Conservation (phyloP, 140 eudicot species). For the Senecio squalidus region DNA sequence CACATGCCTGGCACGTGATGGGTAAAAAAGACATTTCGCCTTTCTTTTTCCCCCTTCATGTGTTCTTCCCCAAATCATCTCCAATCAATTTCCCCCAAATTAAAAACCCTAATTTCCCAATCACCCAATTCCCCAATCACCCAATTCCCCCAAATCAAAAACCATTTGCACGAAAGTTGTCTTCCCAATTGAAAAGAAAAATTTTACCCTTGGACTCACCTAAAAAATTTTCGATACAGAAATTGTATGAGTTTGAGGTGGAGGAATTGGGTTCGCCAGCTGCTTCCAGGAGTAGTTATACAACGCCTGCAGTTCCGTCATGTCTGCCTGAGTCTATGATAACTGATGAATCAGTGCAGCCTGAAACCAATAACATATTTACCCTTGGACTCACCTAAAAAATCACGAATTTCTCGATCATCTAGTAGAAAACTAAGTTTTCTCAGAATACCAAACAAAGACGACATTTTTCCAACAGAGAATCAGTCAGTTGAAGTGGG, state of each 20-base stretch:
- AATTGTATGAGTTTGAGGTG: slow-evolving; percentile 61
- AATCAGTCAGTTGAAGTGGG: not conserved
- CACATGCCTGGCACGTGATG: too few relatives aligned
- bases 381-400: slow-evolving; percentile 26
- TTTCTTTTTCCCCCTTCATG: too few relatives aligned
- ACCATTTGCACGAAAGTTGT: too few relatives aligned
- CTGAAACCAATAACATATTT: slow-evolving; percentile 24
- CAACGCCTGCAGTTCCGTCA: slow-evolving; percentile 45
- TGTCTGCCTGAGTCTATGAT: slow-evolving; percentile 69
- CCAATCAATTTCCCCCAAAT: too few relatives aligned
- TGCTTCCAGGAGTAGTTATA: slow-evolving; percentile 34
- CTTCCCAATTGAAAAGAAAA: too few relatives aligned
- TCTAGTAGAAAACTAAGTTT: slow-evolving; percentile 32
- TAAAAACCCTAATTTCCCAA: too few relatives aligned
- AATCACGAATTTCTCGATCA: slow-evolving; percentile 24
- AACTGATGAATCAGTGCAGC: slow-evolving; percentile 62
- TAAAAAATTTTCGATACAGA: slow-evolving; percentile 62
- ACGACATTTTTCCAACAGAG: slow-evolving; percentile 35
- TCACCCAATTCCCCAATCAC: too few relatives aligned
- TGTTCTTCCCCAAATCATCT: too few relatives aligned
- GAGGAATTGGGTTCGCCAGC: slow-evolving; percentile 46
- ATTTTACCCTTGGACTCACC: too few relatives aligned
- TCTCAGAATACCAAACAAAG: slow-evolving; percentile 61
- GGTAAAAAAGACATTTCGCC: too few relatives aligned
- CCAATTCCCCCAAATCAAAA: too few relatives aligned